Conservation (phyloP, 2,329 filamentous ascomycete genomes). For the Cordyceps tenuipes region DNA sequence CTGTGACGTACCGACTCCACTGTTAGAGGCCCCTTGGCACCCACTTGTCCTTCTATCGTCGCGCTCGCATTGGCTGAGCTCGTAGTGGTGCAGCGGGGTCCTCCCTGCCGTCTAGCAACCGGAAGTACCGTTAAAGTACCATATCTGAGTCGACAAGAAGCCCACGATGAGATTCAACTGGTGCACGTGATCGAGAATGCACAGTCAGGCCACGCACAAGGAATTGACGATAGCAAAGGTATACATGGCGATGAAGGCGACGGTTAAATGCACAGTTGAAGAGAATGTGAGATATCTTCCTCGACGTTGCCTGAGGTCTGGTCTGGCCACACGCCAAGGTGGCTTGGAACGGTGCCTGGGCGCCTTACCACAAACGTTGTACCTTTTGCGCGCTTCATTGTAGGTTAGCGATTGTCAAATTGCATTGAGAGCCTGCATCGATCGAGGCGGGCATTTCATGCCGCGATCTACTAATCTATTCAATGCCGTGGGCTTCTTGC, state of each 20-base stretch:
- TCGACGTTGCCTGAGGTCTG: neutral
- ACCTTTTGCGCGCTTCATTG: neutral
- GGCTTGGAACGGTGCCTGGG: neutral
- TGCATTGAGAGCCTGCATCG: neutral
- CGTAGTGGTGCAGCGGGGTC: neutral
- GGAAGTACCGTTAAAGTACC: neutral
- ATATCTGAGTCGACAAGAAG: neutral
- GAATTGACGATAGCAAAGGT: neutral
- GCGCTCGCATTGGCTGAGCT: neutral
- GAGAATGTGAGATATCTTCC: neutral
- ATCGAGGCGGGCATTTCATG: neutral
- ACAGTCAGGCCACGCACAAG: neutral
- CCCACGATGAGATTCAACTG: neutral
- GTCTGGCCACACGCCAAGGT: neutral
- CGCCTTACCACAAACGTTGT: neutral
- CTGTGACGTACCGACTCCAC: neutral
- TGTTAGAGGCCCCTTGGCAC: neutral
- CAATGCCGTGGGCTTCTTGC: neutral
- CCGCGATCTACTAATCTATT: neutral
- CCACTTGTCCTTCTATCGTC: neutral
- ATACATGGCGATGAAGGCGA: neutral
- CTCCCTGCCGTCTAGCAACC: neutral
- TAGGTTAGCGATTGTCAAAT: neutral
- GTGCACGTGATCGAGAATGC: neutral
- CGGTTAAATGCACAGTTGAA: neutral